phyloP scores from a whole-genome alignment of 176 grass and related monocot genomes.

The Musa beccarii region DNA sequence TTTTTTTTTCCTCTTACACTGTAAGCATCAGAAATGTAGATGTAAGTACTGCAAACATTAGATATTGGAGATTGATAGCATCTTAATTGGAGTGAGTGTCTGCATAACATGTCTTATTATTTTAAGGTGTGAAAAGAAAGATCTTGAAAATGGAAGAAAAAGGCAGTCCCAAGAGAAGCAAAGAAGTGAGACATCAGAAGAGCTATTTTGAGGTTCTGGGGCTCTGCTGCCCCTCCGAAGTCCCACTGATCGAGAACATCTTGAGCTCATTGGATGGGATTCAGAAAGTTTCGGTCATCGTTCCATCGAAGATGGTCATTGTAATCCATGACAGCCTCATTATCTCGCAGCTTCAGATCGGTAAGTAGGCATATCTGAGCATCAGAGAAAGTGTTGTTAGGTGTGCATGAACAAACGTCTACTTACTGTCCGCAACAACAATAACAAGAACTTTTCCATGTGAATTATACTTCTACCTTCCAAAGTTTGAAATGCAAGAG shows the following conservation, averaged over 20 bases:
- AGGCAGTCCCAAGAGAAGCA: background rate
- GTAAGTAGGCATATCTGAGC: slow-evolving; percentile 18
- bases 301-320: slow-evolving; percentile 83
- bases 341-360: slow-evolving; percentile 53
- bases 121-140: background rate
- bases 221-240: slow-evolving; percentile 87
- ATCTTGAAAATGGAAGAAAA: background rate
- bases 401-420: no score
- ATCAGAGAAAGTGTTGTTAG: background rate
- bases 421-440: no score
- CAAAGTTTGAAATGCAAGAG: no score
- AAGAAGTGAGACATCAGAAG: slow-evolving; percentile 38
- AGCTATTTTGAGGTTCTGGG: slow-evolving; percentile 98
- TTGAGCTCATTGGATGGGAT: slow-evolving; percentile 52
- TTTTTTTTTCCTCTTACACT: no score
- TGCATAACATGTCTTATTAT: no score
- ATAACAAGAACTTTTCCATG: no score
- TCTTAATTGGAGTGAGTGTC: no score
- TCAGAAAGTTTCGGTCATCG: slow-evolving; percentile 59
- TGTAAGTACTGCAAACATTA: no score
- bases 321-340: slow-evolving; percentile 58
- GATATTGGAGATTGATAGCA: no score
- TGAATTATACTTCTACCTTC: no score
- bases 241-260: slow-evolving; percentile 69
- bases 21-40: no score